Conservation (phyloP, 768 basidiomycete species). For the Pisolithus albus region DNA sequence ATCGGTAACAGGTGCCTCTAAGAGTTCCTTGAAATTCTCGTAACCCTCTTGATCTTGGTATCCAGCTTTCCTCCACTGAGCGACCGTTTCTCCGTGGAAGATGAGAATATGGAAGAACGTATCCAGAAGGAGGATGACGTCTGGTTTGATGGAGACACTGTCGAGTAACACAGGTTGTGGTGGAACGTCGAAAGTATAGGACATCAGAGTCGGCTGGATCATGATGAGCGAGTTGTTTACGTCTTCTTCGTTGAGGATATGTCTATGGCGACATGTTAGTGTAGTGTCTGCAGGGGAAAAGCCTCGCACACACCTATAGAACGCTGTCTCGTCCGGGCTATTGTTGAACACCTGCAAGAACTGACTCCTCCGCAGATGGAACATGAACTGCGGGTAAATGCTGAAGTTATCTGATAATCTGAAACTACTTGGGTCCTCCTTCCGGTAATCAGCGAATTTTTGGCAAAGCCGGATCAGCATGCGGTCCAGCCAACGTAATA, state of each 20-base stretch:
- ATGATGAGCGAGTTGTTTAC: slow-evolving; percentile 99
- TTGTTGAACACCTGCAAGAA: slow-evolving; percentile 99
- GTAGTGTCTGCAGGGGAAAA: neutral
- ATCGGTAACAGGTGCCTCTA: slow-evolving; percentile 80
- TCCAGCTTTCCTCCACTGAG: slow-evolving; percentile 96
- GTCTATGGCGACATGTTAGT: slow-evolving; percentile 39
- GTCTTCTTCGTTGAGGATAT: slow-evolving; percentile 93
- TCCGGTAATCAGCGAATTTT: slow-evolving; percentile 98
- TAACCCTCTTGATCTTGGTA: slow-evolving; percentile 99
- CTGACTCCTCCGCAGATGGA: slow-evolving; percentile 94
- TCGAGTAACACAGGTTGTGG: slow-evolving; percentile 95
- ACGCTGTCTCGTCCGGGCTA: slow-evolving; percentile 98
- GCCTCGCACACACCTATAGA: slow-evolving; percentile 68
- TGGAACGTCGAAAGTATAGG: slow-evolving; percentile 86
- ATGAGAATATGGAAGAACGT: slow-evolving; percentile 99
- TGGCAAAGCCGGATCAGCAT: slow-evolving; percentile 99
- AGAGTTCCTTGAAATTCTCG: slow-evolving; percentile 94
- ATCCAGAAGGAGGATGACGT: slow-evolving; percentile 92
- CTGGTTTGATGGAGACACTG: slow-evolving; percentile 95
- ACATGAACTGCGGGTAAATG: slow-evolving; percentile 99
- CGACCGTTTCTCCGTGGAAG: slow-evolving; percentile 96
- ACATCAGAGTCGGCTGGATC: slow-evolving; percentile 99
- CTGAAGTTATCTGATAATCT: slow-evolving; percentile 91
- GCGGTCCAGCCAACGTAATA: slow-evolving; percentile 92
- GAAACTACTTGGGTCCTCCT: slow-evolving; percentile 95